Evolutionary conservation across 495 filamentous ascomycete genomes (phyloP).

Genomic region (Terfezia claveryi): DNA sequence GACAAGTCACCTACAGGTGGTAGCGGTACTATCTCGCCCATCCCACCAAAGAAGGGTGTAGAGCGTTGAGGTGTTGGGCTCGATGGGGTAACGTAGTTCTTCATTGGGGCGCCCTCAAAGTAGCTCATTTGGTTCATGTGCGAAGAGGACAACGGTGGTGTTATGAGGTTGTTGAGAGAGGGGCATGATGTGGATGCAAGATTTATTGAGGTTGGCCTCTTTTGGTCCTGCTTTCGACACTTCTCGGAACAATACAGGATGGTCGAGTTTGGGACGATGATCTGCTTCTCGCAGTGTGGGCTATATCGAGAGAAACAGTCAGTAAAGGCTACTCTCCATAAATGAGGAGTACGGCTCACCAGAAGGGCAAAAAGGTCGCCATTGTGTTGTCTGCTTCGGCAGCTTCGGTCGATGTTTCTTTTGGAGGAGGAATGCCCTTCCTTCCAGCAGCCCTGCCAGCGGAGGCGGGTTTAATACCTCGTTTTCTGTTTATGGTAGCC

Average conservation of each 20-base stretch:
- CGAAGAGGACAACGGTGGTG: slow-evolving; percentile 1
- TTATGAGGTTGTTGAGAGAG: slow-evolving; percentile 1
- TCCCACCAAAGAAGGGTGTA: slow-evolving; percentile 2
- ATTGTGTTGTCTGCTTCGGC: slow-evolving; percentile 14
- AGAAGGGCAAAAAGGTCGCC: slow-evolving; percentile 20
- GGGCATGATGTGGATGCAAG: slow-evolving; percentile 8
- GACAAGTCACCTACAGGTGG: neutral
- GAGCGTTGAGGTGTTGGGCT: slow-evolving; percentile 17
- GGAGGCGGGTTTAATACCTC: slow-evolving; percentile 16
- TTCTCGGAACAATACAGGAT: slow-evolving; percentile 23
- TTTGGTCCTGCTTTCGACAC: slow-evolving; percentile 17
- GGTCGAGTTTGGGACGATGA: slow-evolving; percentile 41
- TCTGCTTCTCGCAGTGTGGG: slow-evolving; percentile 53
- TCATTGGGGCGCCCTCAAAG: slow-evolving; percentile 7
- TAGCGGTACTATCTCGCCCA: neutral
- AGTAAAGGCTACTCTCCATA: slow-evolving; percentile 6
- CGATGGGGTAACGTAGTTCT: slow-evolving; percentile 18
- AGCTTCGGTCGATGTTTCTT: slow-evolving; percentile 8
- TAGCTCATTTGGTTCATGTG: neutral
- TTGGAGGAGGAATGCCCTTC: slow-evolving; percentile 13
- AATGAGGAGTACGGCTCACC: slow-evolving; percentile 3
- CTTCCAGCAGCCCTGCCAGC: slow-evolving; percentile 11
- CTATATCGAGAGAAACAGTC: slow-evolving; percentile 22
- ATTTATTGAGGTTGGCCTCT: slow-evolving; percentile 14
- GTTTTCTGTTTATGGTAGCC: slow-evolving; percentile 17